Percentiles rank a stretch among this genome's conserved stretches.
Conservation (phyloP, 441 rosid species). For the Pelargonium myrrhifolium region DNA sequence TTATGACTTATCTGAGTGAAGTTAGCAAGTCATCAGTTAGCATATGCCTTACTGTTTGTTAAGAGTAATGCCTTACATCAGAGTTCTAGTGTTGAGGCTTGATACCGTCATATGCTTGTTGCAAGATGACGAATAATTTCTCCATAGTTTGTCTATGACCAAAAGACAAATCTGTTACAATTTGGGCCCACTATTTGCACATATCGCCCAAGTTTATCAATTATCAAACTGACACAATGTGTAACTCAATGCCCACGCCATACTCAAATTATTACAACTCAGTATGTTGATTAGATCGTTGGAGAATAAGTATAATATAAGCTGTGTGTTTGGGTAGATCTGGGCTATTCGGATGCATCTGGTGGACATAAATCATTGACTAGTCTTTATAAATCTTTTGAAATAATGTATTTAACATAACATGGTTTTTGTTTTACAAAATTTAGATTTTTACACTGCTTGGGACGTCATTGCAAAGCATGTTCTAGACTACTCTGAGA, state of each 20-base stretch:
- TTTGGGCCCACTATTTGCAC: neutral
- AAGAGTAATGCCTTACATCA: neutral
- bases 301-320: neutral
- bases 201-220: neutral
- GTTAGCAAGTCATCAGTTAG: neutral
- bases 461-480: slow-evolving; percentile 78
- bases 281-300: neutral
- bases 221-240: neutral
- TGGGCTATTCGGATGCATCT: neutral
- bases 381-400: neutral
- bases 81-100: neutral
- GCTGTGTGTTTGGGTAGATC: neutral
- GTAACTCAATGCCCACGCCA: neutral
- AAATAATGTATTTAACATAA: neutral
- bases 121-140: too few relatives aligned
- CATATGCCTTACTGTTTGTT: neutral
- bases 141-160: neutral
- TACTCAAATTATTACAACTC: neutral
- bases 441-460: slow-evolving; percentile 88
- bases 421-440: neutral
- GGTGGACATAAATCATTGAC: neutral
- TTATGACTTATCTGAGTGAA: neutral
- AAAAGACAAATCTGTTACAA: neutral
- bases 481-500: slow-evolving; percentile 38
- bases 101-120: neutral